Evolutionary conservation across 768 basidiomycete genomes (phyloP), one percentile per base, ranked within the genome.

Genomic region (Scleroderma bovista): DNA sequence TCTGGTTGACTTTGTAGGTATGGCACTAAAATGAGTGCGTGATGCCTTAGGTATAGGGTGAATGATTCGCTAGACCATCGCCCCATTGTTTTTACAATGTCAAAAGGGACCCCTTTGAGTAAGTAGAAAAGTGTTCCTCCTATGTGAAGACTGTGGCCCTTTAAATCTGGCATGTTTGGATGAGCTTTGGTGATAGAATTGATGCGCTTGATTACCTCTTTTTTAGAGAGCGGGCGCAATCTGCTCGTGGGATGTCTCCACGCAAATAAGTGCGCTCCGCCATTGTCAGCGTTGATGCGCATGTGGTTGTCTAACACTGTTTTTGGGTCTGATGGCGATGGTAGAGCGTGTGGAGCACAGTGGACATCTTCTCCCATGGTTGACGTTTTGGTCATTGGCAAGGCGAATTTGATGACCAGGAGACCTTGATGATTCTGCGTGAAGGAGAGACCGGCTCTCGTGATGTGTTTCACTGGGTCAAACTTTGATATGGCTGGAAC

Each of bases 1-100:
- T n/a, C n/a, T n/a, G n/a, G n/a, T n/a, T n/a, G n/a, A n/a, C n/a
- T n/a, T n/a, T n/a, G n/a, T n/a, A n/a, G n/a, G n/a, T n/a, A n/a
- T n/a, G n/a, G n/a, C n/a, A 9, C 26, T 29, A 66, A 24, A 0
- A 63, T 51, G 16, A 51, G 54, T 1, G 56, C 56, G 50, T 69
- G 69, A 12, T 64, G 56, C 2, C 55, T 46, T 0, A 70, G 59
- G 34, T 69, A 70, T 2, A 60, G n/a, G 0, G 36, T 19, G 46
- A 70, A 70, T 0, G 67, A 51, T 16, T 66, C 61, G 16, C 65
- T 59, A 3, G 53, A 58, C 70, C 70, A 73, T 1, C 63, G 46
- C 0, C 70, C 70, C 34, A 58, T 62, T 3, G 57, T 50, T 3
- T 64, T 63, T 0, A 72, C 65, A 0, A 69, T 53, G 8, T 71